Evolutionary conservation across 768 basidiomycete species (phyloP).

Genomic region (Paxillus involutus): DNA sequence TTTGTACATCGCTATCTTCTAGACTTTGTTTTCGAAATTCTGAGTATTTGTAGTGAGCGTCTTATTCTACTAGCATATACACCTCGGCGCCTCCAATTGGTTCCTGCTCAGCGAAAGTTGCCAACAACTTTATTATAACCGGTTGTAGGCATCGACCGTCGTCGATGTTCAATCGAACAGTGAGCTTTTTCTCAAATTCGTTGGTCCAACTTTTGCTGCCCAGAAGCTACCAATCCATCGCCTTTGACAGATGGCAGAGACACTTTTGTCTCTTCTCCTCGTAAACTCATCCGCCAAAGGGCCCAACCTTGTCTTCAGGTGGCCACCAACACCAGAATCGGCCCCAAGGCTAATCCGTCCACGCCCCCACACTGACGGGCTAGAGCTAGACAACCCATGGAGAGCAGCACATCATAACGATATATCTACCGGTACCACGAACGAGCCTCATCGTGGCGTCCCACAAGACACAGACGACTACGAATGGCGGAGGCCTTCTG

Average conservation of each 20-base stretch:
- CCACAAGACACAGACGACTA: slow-evolving; percentile 45
- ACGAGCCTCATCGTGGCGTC: neutral
- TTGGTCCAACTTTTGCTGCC: neutral
- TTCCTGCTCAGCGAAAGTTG: too few species aligned
- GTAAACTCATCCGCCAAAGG: slow-evolving; percentile 85
- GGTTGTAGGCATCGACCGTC: too few species aligned
- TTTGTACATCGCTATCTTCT: too few species aligned
- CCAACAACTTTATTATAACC: too few species aligned
- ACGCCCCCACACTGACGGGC: slow-evolving; percentile 45
- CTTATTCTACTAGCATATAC: too few species aligned
- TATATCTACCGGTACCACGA: slow-evolving; percentile 22
- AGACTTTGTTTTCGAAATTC: too few species aligned
- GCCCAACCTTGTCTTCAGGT: slow-evolving; percentile 75
- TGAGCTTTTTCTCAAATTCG: neutral
- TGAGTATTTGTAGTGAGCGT: too few species aligned
- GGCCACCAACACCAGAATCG: slow-evolving; percentile 72
- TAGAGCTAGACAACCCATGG: slow-evolving; percentile 73
- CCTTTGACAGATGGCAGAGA: slow-evolving; percentile 59
- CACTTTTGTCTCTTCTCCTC: slow-evolving; percentile 76
- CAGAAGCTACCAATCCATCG: neutral
- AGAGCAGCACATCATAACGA: slow-evolving; percentile 57
- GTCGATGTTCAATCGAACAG: too few species aligned
- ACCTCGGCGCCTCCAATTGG: too few species aligned
- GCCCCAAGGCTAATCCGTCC: slow-evolving; percentile 74
- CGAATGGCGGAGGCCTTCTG: slow-evolving; percentile 60